phyloP scores from a whole-genome alignment of 2,329 filamentous ascomycete species.

The Alternaria conjuncta region DNA sequence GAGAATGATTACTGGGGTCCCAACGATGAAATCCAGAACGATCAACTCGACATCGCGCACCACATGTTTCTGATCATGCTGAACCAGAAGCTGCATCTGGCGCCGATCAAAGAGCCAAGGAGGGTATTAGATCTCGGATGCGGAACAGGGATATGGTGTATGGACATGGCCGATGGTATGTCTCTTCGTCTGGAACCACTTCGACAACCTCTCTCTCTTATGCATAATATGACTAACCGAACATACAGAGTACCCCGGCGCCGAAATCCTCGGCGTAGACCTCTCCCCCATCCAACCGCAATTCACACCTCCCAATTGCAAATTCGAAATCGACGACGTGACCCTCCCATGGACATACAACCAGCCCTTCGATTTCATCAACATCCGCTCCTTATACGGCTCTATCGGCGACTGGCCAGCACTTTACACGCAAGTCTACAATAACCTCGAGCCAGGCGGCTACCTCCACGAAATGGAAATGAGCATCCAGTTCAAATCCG shows the following conservation, averaged over 20 bases:
- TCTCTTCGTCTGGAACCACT: background rate
- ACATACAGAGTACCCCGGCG: slow-evolving; percentile 25
- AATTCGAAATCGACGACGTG: slow-evolving; percentile 56
- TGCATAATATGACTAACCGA: background rate
- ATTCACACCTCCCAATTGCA: slow-evolving; percentile 53
- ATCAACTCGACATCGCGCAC: slow-evolving; percentile 38
- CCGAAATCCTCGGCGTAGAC: slow-evolving; percentile 55
- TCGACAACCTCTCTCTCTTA: background rate
- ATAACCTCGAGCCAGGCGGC: slow-evolving; percentile 44
- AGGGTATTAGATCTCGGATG: slow-evolving; percentile 33
- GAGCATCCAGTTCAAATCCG: slow-evolving; percentile 47
- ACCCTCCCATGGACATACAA: slow-evolving; percentile 48
- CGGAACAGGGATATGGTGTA: slow-evolving; percentile 40
- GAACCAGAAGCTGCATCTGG: slow-evolving; percentile 30
- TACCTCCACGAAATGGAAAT: slow-evolving; percentile 52
- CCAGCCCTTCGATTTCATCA: slow-evolving; percentile 49
- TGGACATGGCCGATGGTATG: slow-evolving; percentile 33
- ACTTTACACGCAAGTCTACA: slow-evolving; percentile 42
- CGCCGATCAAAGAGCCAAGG: slow-evolving; percentile 27
- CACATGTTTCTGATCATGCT: slow-evolving; percentile 34
- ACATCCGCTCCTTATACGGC: slow-evolving; percentile 53
- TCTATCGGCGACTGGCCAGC: slow-evolving; percentile 52
- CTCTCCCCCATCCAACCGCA: slow-evolving; percentile 56
- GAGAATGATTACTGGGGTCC: slow-evolving; percentile 42
- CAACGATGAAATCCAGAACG: slow-evolving; percentile 38